Conservation (phyloP, 257 asterid species). For the Fraxinus americana region DNA sequence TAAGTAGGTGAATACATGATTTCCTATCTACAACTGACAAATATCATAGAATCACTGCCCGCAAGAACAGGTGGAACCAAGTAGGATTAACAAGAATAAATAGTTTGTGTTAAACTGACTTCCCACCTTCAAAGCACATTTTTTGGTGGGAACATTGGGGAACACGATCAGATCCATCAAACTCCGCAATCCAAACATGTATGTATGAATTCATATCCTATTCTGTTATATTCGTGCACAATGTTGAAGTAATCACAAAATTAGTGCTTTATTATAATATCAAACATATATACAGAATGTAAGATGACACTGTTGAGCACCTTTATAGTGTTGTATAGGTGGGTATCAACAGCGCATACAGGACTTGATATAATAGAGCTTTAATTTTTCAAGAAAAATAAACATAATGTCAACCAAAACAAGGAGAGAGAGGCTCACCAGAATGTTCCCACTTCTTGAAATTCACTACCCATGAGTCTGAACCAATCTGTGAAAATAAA, state of each 20-base stretch:
- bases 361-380: not conserved
- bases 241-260: not conserved
- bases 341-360: not conserved
- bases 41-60: not conserved
- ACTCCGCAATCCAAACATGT: not conserved
- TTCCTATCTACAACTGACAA: not conserved
- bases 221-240: not conserved
- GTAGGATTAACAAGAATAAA: too few relatives aligned
- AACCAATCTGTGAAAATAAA: constrained; percentile 59
- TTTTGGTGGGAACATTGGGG: too few relatives aligned
- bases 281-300: not conserved
- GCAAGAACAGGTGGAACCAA: not conserved
- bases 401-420: not conserved
- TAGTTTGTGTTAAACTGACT: too few relatives aligned
- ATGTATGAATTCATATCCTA: not conserved
- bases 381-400: not conserved
- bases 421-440: constrained; percentile 50
- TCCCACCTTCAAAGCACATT: too few relatives aligned
- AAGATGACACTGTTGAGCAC: not conserved
- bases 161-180: not conserved
- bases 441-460: constrained; percentile 90
- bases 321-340: not conserved
- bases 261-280: too few relatives aligned
- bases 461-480: constrained; percentile 77
- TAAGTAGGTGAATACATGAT: not conserved